A percentile compares a stretch with the other conserved stretches of the same genome.
Conservation (phyloP, 2,329 filamentous ascomycete genomes). For the Talaromyces islandicus region DNA sequence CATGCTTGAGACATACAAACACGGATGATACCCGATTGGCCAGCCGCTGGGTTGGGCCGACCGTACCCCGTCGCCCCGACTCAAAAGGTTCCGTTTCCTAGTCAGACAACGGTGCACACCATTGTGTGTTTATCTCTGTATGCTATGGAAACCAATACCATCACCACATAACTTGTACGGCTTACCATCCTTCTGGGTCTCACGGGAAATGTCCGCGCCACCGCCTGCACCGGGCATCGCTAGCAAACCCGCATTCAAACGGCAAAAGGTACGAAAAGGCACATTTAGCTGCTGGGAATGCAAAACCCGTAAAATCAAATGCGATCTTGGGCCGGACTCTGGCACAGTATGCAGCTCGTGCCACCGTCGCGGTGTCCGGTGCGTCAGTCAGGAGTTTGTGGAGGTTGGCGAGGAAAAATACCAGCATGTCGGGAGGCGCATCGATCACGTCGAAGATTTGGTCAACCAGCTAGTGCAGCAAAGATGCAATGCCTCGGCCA, state of each 20-base stretch:
- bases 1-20: neutral
- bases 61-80: too few species aligned
- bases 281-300: conserved; percentile 56
- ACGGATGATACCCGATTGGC: neutral
- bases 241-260: conserved; percentile 19
- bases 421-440: neutral
- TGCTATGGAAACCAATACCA: neutral
- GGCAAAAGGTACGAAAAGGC: conserved; percentile 49
- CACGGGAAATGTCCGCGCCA: neutral
- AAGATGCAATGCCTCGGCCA: neutral
- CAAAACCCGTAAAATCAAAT: conserved; percentile 50
- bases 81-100: neutral
- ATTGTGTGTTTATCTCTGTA: neutral
- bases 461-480: neutral
- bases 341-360: conserved; percentile 44
- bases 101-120: neutral
- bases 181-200: neutral
- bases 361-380: conserved; percentile 33
- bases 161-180: neutral
- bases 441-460: conserved; percentile 5
- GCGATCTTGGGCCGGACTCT: conserved; percentile 37
- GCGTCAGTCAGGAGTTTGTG: conserved; percentile 17
- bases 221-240: neutral
- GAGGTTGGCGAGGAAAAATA: neutral
- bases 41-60: neutral